These are phyloP conservation scores for Limonium bicolor DNA, from an alignment of 148 eudicot genomes.

Conservation along the genomic window DNA sequence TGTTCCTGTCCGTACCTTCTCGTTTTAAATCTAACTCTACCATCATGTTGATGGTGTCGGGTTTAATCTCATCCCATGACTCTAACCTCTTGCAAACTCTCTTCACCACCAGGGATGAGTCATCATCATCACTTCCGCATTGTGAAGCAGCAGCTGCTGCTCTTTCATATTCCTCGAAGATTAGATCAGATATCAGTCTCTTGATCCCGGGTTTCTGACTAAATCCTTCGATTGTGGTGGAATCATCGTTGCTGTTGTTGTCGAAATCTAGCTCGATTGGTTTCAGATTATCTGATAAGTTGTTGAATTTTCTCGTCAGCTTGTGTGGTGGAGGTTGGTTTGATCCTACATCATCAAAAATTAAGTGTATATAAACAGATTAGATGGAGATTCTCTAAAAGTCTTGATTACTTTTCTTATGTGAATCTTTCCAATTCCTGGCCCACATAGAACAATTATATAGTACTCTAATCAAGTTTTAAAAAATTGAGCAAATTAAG, in stretches of 20 bases:
- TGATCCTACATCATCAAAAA: conserved; percentile 27
- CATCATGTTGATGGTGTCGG: conserved; percentile 80
- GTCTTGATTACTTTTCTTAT: too few species aligned
- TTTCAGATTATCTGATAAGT: conserved; percentile 61
- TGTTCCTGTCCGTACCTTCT: too few species aligned
- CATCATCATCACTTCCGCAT: too few species aligned
- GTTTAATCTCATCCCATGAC: conserved; percentile 56
- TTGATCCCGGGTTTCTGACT: conserved; percentile 21
- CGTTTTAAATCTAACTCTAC: conserved; percentile 46
- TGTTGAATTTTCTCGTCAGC: conserved; percentile 65
- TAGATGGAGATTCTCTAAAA: not conserved
- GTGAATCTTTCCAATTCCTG: too few species aligned
- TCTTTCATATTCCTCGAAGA: conserved; percentile 33
- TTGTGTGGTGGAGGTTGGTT: conserved; percentile 49
- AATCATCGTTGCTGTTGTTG: conserved; percentile 9
- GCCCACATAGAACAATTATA: too few species aligned
- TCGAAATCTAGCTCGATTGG: conserved; percentile 55
- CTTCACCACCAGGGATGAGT: conserved; percentile 13
- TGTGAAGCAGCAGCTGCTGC: too few species aligned
- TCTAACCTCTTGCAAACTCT: conserved; percentile 42
- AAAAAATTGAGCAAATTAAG: too few species aligned
- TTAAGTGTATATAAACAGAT: not conserved
- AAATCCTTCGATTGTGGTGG: conserved; percentile 1
- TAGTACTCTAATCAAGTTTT: too few species aligned
- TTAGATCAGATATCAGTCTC: conserved; percentile 46